These are phyloP conservation scores for Moesziomyces parantarcticus DNA, from an alignment of 1,284 basidiomycete genomes.

Conservation along the genomic window DNA sequence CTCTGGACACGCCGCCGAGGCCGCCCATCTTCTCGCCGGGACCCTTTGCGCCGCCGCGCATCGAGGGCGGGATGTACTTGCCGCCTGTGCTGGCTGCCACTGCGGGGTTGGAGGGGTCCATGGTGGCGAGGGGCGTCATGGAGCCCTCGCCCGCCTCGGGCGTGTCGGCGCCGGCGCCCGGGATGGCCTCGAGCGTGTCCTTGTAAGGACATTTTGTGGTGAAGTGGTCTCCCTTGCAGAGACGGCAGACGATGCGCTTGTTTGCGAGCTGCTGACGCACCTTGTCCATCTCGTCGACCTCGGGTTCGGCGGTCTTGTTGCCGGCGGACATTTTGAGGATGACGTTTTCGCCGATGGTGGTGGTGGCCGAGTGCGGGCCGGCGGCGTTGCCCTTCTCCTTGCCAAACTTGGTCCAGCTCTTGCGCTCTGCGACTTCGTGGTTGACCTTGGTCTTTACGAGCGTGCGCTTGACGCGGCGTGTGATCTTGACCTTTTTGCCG, in stretches of 20 bases:
- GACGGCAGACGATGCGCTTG: slow-evolving; percentile 89
- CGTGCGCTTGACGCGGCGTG: slow-evolving; percentile 84
- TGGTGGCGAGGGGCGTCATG: slow-evolving; percentile 68
- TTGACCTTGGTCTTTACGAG: slow-evolving; percentile 93
- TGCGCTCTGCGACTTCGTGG: slow-evolving; percentile 90
- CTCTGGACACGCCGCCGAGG: slow-evolving; percentile 69
- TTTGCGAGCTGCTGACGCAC: slow-evolving; percentile 77
- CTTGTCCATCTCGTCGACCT: slow-evolving; percentile 77
- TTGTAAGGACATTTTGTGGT: slow-evolving; percentile 99
- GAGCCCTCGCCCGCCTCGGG: slow-evolving; percentile 72
- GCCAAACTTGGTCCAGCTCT: slow-evolving; percentile 94
- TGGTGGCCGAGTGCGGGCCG: slow-evolving; percentile 86
- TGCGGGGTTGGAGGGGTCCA: slow-evolving; percentile 63
- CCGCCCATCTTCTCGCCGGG: slow-evolving; percentile 83
- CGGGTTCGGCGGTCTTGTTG: slow-evolving; percentile 73
- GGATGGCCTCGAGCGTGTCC: slow-evolving; percentile 79
- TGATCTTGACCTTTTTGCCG: slow-evolving; percentile 92
- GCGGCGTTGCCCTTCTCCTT: slow-evolving; percentile 86
- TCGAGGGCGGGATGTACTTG: slow-evolving; percentile 93
- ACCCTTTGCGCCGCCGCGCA: slow-evolving; percentile 76
- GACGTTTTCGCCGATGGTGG: slow-evolving; percentile 93
- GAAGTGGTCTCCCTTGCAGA: slow-evolving; percentile 97
- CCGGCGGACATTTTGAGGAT: slow-evolving; percentile 85
- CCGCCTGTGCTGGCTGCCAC: slow-evolving; percentile 70
- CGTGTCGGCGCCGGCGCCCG: slow-evolving; percentile 71